A percentile compares a stretch with the other conserved stretches of the same genome.
Conservation (phyloP, 345 rosid species). For the Euphorbia lathyris region DNA sequence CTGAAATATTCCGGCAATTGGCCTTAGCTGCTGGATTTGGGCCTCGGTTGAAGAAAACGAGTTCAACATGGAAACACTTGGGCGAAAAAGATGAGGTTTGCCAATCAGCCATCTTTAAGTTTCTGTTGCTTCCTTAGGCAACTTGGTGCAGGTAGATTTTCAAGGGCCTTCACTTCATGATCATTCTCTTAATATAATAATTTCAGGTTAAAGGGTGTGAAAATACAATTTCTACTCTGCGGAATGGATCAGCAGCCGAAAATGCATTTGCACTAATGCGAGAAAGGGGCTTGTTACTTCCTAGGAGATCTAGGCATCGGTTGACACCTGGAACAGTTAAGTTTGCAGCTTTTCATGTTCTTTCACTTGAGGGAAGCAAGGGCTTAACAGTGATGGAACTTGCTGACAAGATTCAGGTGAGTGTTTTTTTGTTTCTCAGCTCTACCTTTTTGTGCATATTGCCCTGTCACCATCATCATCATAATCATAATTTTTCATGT, state of each 20-base stretch:
- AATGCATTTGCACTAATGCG: slow-evolving; percentile 89
- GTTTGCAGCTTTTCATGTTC: slow-evolving; percentile 99
- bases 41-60: slow-evolving; percentile 69
- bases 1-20: slow-evolving; percentile 87
- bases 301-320: slow-evolving; percentile 93
- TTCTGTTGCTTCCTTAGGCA: slow-evolving; percentile 8
- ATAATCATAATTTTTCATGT: slow-evolving; percentile 13
- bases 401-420: slow-evolving; percentile 98
- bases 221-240: slow-evolving; percentile 71
- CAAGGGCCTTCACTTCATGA: not conserved
- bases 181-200: slow-evolving; percentile 11
- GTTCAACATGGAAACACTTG: slow-evolving; percentile 33
- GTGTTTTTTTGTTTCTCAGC: slow-evolving; percentile 13
- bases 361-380: slow-evolving; percentile 92
- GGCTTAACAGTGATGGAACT: slow-evolving; percentile 89
- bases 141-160: slow-evolving; percentile 2
- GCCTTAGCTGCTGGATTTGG: slow-evolving; percentile 91
- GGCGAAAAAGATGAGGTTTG: slow-evolving; percentile 71
- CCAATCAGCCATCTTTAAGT: not conserved
- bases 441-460: slow-evolving; percentile 4
- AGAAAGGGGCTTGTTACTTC: slow-evolving; percentile 86
- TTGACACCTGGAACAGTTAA: slow-evolving; percentile 99
- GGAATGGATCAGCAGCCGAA: slow-evolving; percentile 96
- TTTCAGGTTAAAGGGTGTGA: slow-evolving; percentile 78
- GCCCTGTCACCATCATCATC: not conserved